These are phyloP conservation scores for Lichtheimia ornata DNA, from an alignment of 371 early-diverging fungal genomes.

Conservation along the genomic window DNA sequence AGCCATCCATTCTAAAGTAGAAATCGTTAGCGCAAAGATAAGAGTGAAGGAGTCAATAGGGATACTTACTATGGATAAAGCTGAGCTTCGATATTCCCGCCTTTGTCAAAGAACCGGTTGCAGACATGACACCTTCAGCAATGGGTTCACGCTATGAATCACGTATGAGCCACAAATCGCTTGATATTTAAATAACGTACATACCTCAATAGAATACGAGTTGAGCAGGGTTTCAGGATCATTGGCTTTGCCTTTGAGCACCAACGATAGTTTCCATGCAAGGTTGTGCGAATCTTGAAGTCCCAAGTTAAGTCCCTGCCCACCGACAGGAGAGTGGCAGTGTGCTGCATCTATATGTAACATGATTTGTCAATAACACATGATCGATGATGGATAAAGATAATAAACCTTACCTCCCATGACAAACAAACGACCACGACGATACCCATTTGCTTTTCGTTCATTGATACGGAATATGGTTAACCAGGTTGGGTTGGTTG, in stretches of 20 bases:
- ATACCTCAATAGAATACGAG: slow-evolving; percentile 35
- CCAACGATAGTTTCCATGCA: slow-evolving; percentile 47
- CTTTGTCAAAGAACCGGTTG: background rate
- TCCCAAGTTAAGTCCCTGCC: slow-evolving; percentile 42
- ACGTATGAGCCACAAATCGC: no score
- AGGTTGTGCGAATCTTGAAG: slow-evolving; percentile 42
- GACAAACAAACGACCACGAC: slow-evolving; percentile 30
- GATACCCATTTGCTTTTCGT: slow-evolving; percentile 36
- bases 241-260: slow-evolving; percentile 20
- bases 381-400: background rate
- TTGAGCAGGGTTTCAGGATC: slow-evolving; percentile 36
- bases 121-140: background rate
- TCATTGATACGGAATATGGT: slow-evolving; percentile 36
- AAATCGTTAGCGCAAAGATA: no score
- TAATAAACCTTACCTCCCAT: slow-evolving; percentile 28
- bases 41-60: no score
- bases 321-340: slow-evolving; percentile 41
- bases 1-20: no score
- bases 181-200: no score
- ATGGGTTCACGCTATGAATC: background rate
- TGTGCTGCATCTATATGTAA: slow-evolving; percentile 35
- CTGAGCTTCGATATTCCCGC: no score
- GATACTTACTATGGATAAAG: no score
- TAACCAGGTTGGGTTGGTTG: slow-evolving; percentile 14
- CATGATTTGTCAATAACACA: background rate